Conservation (phyloP, 1,139 yeast species). For the Taphrina sp. region DNA sequence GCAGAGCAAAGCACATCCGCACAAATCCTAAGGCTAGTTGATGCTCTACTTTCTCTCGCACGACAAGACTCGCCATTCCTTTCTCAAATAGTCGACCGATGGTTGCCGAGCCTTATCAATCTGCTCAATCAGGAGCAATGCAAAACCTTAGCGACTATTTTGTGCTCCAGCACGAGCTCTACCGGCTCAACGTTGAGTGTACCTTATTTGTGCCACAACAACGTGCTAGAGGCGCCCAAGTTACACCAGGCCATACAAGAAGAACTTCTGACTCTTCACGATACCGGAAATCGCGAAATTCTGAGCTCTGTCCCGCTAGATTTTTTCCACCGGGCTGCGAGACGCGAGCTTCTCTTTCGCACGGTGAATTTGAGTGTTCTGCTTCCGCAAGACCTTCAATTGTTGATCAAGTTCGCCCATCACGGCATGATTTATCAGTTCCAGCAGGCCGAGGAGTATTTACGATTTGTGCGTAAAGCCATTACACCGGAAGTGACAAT, state of each 20-base stretch:
- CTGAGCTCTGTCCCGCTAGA: conserved; percentile 8
- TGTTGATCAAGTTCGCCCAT: conserved; percentile 17
- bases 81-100: not conserved
- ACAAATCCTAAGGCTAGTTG: not conserved
- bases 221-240: conserved; percentile 6
- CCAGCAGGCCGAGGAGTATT: not conserved
- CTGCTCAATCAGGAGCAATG: not conserved
- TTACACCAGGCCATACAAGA: conserved; percentile 10
- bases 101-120: not conserved
- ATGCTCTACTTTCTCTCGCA: not conserved
- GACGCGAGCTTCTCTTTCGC: not conserved
- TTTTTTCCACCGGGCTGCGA: conserved; percentile 9
- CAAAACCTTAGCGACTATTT: not conserved
- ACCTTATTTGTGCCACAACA: not conserved
- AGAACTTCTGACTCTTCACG: not conserved
- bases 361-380: not conserved
- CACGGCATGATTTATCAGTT: conserved; percentile 6
- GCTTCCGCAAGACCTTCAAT: not conserved
- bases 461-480: not conserved
- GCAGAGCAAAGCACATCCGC: not conserved
- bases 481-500: not conserved
- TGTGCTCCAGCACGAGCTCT: not conserved
- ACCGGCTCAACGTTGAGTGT: not conserved
- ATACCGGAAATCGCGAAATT: not conserved
- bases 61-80: too few relatives aligned